Base-by-base conservation (phyloP, 2,329 filamentous ascomycete genomes). In the Microsporum canis region DNA sequence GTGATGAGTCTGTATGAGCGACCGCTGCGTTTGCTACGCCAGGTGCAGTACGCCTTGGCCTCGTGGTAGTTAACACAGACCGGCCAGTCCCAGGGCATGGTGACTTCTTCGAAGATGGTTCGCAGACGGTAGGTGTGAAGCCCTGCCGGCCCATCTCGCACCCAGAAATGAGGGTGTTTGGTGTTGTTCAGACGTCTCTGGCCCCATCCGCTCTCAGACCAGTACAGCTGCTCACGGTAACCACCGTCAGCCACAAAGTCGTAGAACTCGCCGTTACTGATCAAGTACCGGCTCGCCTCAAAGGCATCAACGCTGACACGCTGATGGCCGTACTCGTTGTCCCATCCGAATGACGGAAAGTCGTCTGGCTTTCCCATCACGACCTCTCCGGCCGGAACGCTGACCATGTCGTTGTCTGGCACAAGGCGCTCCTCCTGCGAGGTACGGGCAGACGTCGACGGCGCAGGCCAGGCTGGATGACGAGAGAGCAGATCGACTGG, bases 61-160 rank as follows among this genome's bases (percentile, higher is more conserved):
- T 53, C 49, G n/a, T 53, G 49, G 49, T 53, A 53, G 31, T 53
- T 53, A 12, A 53, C 49, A 53, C 49, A 53, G 27, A 53, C 49
- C 5, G 49, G 49, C 49, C 49, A 53, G 29, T 53, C 49, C 49
- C 49, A 53, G 14, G 49, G 49, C 49, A 53, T 53, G 27, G 49
- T 33, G 27, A 53, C 27, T 7, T 53, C 49, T 12, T 53, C 49
- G 14, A 53, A 53, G 31, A 53, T 53, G 3, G 49, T 53, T 12
- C 49, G 49, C 31, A 53, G 31, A 27, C 49, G 49, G 12, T 53
- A 53, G 29, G 27, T 53, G 31, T 53, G 49, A 10, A 53, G 27
- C 31, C 49, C 49, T 12, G 49, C 49, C 12, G 49, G 49, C 2
- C 49, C 49, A n/a, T 53, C 49, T 6, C 49, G 49, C 27, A 53